Evolutionary conservation across 208 protist genomes (phyloP), one percentile per base, ranked within the genome.

Genomic region (Borovskyia barvae): DNA sequence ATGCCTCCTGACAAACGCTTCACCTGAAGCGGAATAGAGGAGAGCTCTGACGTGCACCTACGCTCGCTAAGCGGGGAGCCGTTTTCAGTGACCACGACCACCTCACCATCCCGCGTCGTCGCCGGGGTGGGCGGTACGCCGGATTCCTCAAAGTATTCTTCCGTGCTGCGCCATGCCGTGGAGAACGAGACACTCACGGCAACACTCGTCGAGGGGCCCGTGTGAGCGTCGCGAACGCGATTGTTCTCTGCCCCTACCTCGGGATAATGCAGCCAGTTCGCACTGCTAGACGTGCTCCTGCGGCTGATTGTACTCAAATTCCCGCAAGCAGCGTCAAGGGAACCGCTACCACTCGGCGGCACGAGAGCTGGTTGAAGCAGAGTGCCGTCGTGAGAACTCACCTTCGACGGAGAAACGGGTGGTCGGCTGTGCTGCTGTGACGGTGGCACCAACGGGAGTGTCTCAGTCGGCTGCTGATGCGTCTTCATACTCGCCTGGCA

Each of bases 1-100:
- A 95, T 95, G 42, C 89, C 89, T 29, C 89, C 89, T 0, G 84
- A 92, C 11, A 95, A 67, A 15, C 73, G 80, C 36, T 76, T 73
- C 35, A 90, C 73, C 20, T 59, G 60, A 24, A 95, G 66, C 9
- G 75, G 75, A 7, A 79, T 33, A 6, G 12, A 11, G 12, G 49
- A 37, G 26, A 49, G 45, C 40, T 56, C 54, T 1, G 9, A 28
- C 7, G 35, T 30, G 28, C 8, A 29, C 20, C 20, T 50, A 28
- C 47, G 20, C 43, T 78, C 77, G 36, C 28, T 49, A 46, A 68
- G 43, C n/a, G 54, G 58, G 9, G 64, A 68, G 25, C 67, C 75
- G 7, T 54, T 71, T 20, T 65, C 71, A 3, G 56, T 75, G 5
- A 82, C 75, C 11, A 82, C 29, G 15, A 77, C 65, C 17, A 80